Evolutionary conservation across 192 early-diverging fungal species (phyloP).

Genomic region (Backusella morwellensis): DNA sequence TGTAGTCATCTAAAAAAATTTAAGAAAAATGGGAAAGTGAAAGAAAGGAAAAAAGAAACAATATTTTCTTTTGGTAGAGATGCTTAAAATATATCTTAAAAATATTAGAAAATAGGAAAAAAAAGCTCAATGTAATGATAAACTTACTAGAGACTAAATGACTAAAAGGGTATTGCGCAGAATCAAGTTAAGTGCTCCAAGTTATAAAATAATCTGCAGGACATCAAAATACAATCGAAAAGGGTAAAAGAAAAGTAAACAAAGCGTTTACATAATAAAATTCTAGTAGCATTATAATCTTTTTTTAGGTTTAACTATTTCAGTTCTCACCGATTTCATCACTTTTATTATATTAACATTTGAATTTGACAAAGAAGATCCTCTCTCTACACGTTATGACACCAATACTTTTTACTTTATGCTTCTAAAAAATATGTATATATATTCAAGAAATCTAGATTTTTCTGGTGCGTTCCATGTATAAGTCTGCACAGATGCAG

Average conservation of each 20-base stretch:
- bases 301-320: background rate
- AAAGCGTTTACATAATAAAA: background rate
- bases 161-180: background rate
- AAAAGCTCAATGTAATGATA: background rate
- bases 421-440: background rate
- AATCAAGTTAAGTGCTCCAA: background rate
- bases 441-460: background rate
- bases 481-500: background rate
- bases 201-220: slow-evolving; percentile 4
- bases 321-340: background rate
- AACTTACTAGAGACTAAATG: background rate
- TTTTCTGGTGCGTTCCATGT: background rate
- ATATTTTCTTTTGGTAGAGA: background rate
- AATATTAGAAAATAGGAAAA: background rate
- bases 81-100: background rate
- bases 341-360: background rate
- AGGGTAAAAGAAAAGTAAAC: background rate
- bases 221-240: background rate
- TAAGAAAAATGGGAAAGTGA: background rate
- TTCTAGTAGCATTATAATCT: background rate
- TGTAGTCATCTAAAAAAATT: background rate
- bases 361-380: background rate
- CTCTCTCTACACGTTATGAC: background rate
- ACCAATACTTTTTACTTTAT: background rate
- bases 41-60: background rate